Evolutionary conservation across 768 basidiomycete genomes (phyloP).

Genomic region (Sarcomyxa edulis): DNA sequence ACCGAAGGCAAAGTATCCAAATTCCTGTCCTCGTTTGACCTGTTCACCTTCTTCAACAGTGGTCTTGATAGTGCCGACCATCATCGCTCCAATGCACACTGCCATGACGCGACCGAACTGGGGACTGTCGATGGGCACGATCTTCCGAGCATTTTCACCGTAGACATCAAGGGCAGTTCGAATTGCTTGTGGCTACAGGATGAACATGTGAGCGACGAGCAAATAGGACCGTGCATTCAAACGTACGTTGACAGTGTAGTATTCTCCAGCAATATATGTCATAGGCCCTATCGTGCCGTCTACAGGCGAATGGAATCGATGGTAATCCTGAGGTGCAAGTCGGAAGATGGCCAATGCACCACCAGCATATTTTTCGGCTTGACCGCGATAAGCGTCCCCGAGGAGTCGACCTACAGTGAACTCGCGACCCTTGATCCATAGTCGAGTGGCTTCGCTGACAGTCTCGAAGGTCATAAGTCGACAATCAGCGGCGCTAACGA

Average conservation of each 20-base stretch:
- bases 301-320: slow-evolving; percentile 87
- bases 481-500: slow-evolving; percentile 92
- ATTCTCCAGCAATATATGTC: slow-evolving; percentile 83
- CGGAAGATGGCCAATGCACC: slow-evolving; percentile 89
- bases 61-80: slow-evolving; percentile 87
- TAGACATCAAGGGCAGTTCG: slow-evolving; percentile 88
- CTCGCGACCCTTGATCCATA: slow-evolving; percentile 98
- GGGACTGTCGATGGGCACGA: slow-evolving; percentile 86
- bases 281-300: slow-evolving; percentile 81
- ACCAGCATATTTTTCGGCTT: slow-evolving; percentile 66
- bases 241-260: slow-evolving; percentile 91
- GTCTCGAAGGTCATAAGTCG: slow-evolving; percentile 93
- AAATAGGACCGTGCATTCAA: neutral
- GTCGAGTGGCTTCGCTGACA: slow-evolving; percentile 74
- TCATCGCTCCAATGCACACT: slow-evolving; percentile 92
- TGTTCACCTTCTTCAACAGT: slow-evolving; percentile 82
- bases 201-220: slow-evolving; percentile 1
- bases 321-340: slow-evolving; percentile 92
- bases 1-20: slow-evolving; percentile 97
- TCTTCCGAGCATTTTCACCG: slow-evolving; percentile 89
- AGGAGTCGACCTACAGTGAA: slow-evolving; percentile 79
- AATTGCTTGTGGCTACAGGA: slow-evolving; percentile 80
- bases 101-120: slow-evolving; percentile 91
- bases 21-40: slow-evolving; percentile 82
- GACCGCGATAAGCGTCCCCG: slow-evolving; percentile 68